These are phyloP conservation scores for Ceratocystis diversiconidia DNA, from an alignment of 2,329 filamentous ascomycete species.

Conservation along the genomic window DNA sequence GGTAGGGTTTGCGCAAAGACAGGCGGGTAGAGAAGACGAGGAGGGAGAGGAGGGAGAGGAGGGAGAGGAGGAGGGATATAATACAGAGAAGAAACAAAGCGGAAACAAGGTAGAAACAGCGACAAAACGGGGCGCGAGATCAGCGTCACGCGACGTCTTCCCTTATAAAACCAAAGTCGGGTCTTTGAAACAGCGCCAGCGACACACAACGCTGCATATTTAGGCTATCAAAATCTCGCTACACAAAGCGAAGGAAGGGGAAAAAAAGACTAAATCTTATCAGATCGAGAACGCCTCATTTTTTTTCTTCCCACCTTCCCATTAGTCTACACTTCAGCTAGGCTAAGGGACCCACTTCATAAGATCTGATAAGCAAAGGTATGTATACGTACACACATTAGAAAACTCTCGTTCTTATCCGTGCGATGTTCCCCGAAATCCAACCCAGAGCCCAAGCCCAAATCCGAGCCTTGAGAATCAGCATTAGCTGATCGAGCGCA, in stretches of 20 bases:
- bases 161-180: no score
- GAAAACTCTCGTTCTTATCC: neutral
- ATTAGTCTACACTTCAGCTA: neutral
- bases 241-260: neutral
- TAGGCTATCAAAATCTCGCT: neutral
- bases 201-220: no score
- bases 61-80: neutral
- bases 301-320: neutral
- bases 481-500: no score
- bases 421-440: neutral
- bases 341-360: neutral
- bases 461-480: no score
- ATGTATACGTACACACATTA: neutral
- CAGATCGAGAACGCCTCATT: conserved; percentile 14
- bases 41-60: neutral
- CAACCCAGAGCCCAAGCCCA: no score
- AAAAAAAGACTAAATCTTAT: conserved; percentile 10
- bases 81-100: neutral
- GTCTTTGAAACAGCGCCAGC: no score
- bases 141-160: no score
- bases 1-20: neutral
- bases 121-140: no score
- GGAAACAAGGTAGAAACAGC: no score
- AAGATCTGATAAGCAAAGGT: conserved; percentile 14
- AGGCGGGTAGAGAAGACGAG: neutral